Evolutionary conservation across 129 eudicot species (phyloP).

Genomic region (Tagetes erecta): DNA sequence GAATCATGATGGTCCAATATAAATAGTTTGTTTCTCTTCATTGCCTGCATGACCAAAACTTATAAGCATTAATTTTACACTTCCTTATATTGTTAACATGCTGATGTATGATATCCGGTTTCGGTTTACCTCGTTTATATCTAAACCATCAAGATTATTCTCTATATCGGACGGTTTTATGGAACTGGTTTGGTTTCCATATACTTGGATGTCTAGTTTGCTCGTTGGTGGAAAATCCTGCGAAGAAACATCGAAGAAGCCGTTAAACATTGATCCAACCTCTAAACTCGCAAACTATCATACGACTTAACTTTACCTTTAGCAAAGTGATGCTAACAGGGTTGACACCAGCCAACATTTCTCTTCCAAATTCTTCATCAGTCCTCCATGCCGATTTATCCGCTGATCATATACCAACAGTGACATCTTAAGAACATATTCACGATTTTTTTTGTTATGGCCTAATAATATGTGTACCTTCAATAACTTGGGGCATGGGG

Average conservation of each 20-base stretch:
- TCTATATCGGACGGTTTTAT: constrained; percentile 37
- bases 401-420: constrained; percentile 31
- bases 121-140: constrained; percentile 22
- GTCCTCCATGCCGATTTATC: constrained; percentile 65
- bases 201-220: constrained; percentile 18
- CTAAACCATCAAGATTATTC: constrained; percentile 41
- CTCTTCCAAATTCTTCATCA: constrained; percentile 34
- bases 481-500: constrained; percentile 53
- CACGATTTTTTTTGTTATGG: not conserved
- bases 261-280: not conserved
- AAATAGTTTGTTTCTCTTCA: constrained; percentile 39
- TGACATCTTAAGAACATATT: not conserved
- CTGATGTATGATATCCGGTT: too few relatives aligned
- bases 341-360: constrained; percentile 23
- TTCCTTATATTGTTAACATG: too few relatives aligned
- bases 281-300: not conserved
- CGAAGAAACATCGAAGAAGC: not conserved
- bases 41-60: constrained; percentile 24
- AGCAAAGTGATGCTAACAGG: constrained; percentile 29
- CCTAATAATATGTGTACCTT: constrained; percentile 31
- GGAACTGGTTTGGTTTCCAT: constrained; percentile 48
- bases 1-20: constrained; percentile 57
- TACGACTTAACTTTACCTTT: not conserved
- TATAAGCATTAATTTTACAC: too few relatives aligned
- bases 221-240: constrained; percentile 71